Evolutionary conservation across 371 early-diverging fungal genomes (phyloP), one percentile per base, ranked within the genome.

Genomic region (Mucor racemosus): DNA sequence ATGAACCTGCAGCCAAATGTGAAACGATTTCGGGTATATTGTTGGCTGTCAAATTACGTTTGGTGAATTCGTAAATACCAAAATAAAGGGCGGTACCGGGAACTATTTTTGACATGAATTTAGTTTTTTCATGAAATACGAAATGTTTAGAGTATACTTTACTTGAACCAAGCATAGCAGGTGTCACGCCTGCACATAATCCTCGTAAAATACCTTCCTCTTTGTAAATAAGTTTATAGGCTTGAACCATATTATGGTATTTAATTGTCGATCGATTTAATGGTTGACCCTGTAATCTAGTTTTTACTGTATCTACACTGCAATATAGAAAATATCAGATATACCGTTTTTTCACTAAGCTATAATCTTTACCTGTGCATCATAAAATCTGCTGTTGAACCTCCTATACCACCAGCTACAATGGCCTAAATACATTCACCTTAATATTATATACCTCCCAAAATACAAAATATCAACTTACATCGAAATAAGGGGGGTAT

Each of bases 251-350:
- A 67, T 81, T 87, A 59, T 76, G 71, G 66, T 88, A 91, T 64
- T 90, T 87, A 3, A 26, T 38, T 78, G 76, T 15, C 84, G 78
- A 60, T 3, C 79, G 71, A 56, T 66, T 75, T 56, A 84, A 77
- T 4, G 87, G 87, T 68, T 89, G 88, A 17, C 90, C 88, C 67
- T 89, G 90, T 64, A 93, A 70, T 38, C 92, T 81, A n/a, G 94
- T 93, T 71, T 93, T 93, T 59, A 93, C 90, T 7, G 92, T 92
- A 75, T 93, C 94, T 19, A 88, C 85, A 64, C 88, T 87, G 90
- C 7, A 90, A 11, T 38, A 9, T 50, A 71, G 44, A 56, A 53
- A 55, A 33, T 90, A 66, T 91, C 90, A 40, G 83, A 71, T 73
- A 79, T 64, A 63, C 66, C 10, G 3, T 26, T 3, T 36, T 35